A percentile compares a stretch with the other conserved stretches of the same genome.
phyloP scores from a whole-genome alignment of 495 filamentous ascomycete genomes.

The Xylaria intraflava region DNA sequence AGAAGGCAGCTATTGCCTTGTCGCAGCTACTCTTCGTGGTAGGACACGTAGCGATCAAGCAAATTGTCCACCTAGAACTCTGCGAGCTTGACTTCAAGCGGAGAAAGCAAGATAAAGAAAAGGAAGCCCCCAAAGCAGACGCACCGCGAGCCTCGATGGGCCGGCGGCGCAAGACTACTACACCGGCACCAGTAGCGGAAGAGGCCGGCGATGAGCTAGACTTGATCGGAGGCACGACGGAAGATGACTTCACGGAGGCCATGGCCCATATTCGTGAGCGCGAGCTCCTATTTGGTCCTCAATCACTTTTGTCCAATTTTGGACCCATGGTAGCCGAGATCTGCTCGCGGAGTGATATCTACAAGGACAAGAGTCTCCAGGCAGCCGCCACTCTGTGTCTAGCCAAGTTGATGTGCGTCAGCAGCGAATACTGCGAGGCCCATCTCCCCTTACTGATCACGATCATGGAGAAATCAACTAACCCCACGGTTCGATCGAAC shows the following conservation, averaged over 20 bases:
- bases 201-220: conserved; percentile 81
- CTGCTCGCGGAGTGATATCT: conserved; percentile 86
- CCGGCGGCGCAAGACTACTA: conserved; percentile 44
- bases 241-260: conserved; percentile 97
- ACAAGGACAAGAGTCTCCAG: conserved; percentile 80
- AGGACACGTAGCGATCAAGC: conserved; percentile 94
- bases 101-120: conserved; percentile 90
- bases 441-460: conserved; percentile 94
- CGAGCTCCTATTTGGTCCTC: conserved; percentile 82
- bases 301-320: conserved; percentile 80
- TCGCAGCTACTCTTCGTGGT: conserved; percentile 94
- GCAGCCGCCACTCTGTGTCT: conserved; percentile 92
- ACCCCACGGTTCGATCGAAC: conserved; percentile 87
- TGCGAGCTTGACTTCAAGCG: conserved; percentile 97
- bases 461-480: conserved; percentile 87
- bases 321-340: conserved; percentile 88
- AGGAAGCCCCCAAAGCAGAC: conserved; percentile 44
- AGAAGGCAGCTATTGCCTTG: conserved; percentile 63
- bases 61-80: conserved; percentile 98
- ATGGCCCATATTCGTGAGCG: conserved; percentile 92
- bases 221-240: conserved; percentile 91
- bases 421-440: conserved; percentile 87
- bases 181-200: conserved; percentile 24
- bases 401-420: conserved; percentile 97
- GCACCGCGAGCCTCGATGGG: conserved; percentile 29